Percentiles rank a stretch among this genome's conserved stretches.
phyloP scores from a whole-genome alignment of 441 rosid species.

The Gossypium trilobum region DNA sequence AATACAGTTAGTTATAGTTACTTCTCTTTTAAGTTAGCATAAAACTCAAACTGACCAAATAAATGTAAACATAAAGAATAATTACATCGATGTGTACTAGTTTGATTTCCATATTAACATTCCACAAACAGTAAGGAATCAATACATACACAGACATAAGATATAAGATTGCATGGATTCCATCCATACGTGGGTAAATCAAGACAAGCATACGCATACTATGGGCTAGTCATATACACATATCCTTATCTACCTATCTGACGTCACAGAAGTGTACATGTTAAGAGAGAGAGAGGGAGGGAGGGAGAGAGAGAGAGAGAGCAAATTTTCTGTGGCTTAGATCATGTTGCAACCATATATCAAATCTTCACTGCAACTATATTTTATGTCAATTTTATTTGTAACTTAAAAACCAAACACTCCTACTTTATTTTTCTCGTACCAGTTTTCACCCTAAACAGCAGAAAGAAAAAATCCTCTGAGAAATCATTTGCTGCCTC shows the following conservation, averaged over 20 bases:
- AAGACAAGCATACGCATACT: not conserved
- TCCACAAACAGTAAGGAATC: not conserved
- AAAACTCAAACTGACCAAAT: conserved; percentile 5
- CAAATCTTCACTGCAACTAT: not conserved
- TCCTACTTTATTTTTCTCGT: not conserved
- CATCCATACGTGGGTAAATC: not conserved
- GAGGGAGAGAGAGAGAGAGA: not conserved
- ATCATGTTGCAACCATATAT: not conserved
- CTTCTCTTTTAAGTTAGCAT: not conserved
- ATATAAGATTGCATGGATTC: not conserved
- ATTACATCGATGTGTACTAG: not conserved
- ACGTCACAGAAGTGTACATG: not conserved
- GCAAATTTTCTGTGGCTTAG: not conserved
- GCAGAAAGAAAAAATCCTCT: not conserved
- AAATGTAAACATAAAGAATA: not conserved
- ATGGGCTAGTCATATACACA: not conserved
- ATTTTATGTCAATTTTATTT: not conserved
- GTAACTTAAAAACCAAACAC: not conserved
- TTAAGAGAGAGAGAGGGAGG: not conserved
- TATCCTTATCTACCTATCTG: not conserved
- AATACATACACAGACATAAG: not conserved
- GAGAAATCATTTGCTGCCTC: not conserved
- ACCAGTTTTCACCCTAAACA: not conserved
- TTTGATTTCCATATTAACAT: not conserved
- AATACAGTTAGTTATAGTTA: not conserved